These are phyloP conservation scores for Curvularia sp. DNA, from an alignment of 2,329 filamentous ascomycete species.

Conservation along the genomic window DNA sequence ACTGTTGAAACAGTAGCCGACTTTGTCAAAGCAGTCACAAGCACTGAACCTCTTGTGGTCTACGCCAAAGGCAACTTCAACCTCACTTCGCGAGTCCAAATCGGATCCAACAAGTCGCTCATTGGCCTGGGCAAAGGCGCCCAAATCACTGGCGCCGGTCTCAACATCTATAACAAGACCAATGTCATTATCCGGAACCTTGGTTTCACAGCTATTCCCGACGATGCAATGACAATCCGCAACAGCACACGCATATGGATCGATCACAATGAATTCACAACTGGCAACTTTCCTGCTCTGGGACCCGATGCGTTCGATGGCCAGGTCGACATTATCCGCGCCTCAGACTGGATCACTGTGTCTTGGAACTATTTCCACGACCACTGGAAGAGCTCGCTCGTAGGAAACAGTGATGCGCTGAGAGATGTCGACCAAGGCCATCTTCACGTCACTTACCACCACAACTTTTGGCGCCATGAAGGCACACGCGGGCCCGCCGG, in stretches of 20 bases:
- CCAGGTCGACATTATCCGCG: constrained; percentile 69
- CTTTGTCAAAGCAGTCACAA: constrained; percentile 39
- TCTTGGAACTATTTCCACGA: constrained; percentile 61
- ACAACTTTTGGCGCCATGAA: constrained; percentile 71
- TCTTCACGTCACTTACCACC: constrained; percentile 69
- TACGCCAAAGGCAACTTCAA: constrained; percentile 55
- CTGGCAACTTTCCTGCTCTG: constrained; percentile 60
- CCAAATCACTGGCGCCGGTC: constrained; percentile 56
- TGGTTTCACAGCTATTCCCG: constrained; percentile 64
- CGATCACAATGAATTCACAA: constrained; percentile 71
- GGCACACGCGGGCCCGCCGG: constrained; percentile 68
- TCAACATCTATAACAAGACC: constrained; percentile 59
- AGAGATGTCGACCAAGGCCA: constrained; percentile 65
- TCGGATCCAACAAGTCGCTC: constrained; percentile 55
- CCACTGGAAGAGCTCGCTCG: constrained; percentile 68
- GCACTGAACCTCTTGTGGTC: constrained; percentile 47
- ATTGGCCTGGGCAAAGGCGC: constrained; percentile 52
- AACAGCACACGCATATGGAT: constrained; percentile 65
- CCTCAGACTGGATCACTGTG: constrained; percentile 67
- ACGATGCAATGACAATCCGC: constrained; percentile 68
- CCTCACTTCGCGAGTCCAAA: constrained; percentile 52
- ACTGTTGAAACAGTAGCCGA: constrained; percentile 38
- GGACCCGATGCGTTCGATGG: constrained; percentile 73
- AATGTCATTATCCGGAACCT: constrained; percentile 72
- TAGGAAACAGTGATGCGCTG: constrained; percentile 67